Percentiles rank a stretch among this genome's conserved stretches.
These are phyloP conservation scores for Sarocladiaceae sp. DNA, from an alignment of 2,329 filamentous ascomycete genomes.

Conservation along the genomic window DNA sequence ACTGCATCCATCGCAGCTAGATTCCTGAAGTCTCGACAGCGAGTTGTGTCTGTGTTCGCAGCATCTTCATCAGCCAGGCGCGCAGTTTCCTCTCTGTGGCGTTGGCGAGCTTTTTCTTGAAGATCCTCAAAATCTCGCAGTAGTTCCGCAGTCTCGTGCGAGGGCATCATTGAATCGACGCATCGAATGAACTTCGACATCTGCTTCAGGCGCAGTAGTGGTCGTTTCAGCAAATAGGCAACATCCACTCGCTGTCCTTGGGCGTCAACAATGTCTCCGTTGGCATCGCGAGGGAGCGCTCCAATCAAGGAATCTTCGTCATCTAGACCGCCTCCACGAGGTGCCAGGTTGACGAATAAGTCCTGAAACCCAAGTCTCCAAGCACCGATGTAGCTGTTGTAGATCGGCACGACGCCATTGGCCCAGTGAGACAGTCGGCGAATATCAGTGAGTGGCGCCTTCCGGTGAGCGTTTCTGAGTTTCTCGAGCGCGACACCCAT, in stretches of 20 bases:
- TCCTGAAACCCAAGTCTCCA: slow-evolving; percentile 95
- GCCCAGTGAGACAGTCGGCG: slow-evolving; percentile 76
- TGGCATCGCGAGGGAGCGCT: slow-evolving; percentile 53
- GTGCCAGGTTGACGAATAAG: slow-evolving; percentile 86
- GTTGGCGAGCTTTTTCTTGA: slow-evolving; percentile 67
- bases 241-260: slow-evolving; percentile 91
- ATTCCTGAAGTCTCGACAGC: slow-evolving; percentile 72
- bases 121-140: slow-evolving; percentile 58
- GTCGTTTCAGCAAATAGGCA: slow-evolving; percentile 83
- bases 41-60: slow-evolving; percentile 71
- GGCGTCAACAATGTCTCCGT: slow-evolving; percentile 62
- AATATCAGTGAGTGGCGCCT: slow-evolving; percentile 68
- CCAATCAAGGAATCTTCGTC: slow-evolving; percentile 55
- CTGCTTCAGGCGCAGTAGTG: slow-evolving; percentile 81
- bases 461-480: slow-evolving; percentile 71
- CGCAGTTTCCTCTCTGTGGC: slow-evolving; percentile 59
- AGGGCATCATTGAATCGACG: slow-evolving; percentile 49
- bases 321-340: slow-evolving; percentile 46
- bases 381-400: slow-evolving; percentile 75
- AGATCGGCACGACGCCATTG: slow-evolving; percentile 68
- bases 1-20: slow-evolving; percentile 65
- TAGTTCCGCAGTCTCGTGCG: slow-evolving; percentile 35
- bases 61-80: slow-evolving; percentile 79
- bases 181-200: slow-evolving; percentile 76
- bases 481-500: slow-evolving; percentile 91